Base-by-base conservation (phyloP, 2,329 filamentous ascomycete genomes). In the Aspergillus phoenicis region DNA sequence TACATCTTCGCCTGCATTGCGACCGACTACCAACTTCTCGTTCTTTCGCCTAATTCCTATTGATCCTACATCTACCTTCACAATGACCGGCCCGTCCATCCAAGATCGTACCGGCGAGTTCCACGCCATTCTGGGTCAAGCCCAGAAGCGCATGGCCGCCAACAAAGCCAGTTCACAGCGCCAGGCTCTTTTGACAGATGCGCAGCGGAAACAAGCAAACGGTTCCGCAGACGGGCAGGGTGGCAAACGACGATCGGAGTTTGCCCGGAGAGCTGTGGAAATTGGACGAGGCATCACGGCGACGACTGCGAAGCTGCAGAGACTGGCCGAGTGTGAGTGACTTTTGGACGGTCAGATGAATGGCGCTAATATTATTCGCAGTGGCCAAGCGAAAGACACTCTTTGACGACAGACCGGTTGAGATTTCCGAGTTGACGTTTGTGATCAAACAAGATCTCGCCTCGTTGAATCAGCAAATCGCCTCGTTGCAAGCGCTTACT, bases 91-190 rank as follows among this genome's bases (percentile, higher is more conserved):
- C 49, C 77, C 81, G 57, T 94, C 93, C 55, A 96, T 98, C 77
- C 95, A 99, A 83, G 95, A 99, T 82, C 91, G 95, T 73, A 99
- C 95, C 60, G 85, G 88, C 73, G 95, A 99, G 84, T 99, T 99
- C 84, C 90, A 89, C 76, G 91, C 93, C 66, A 96, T 98, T 72
- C 87, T 98, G 64, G 83, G 86, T 49, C 91, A 96, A 75, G 91
- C 91, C 55, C 92, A 96, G 79, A 90, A 89, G 73, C 86, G 89
- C 65, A 88, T 95, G 71, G 87, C 88, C 33, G 85, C 89, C 10
- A 87, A 86, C 62, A 97, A 96, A 80, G 83, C 89, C 55, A 87
- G 91, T 70, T 84, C 90, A 33, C 91, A 96, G 77, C 87, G 91
- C 68, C 89, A 93, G 74, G 92, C 91, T 45, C 86, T 97, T 54